Percentiles rank a stretch among this genome's conserved stretches.
These are phyloP conservation scores for Vigna radiata DNA, from an alignment of 306 rosid species.

Conservation along the genomic window DNA sequence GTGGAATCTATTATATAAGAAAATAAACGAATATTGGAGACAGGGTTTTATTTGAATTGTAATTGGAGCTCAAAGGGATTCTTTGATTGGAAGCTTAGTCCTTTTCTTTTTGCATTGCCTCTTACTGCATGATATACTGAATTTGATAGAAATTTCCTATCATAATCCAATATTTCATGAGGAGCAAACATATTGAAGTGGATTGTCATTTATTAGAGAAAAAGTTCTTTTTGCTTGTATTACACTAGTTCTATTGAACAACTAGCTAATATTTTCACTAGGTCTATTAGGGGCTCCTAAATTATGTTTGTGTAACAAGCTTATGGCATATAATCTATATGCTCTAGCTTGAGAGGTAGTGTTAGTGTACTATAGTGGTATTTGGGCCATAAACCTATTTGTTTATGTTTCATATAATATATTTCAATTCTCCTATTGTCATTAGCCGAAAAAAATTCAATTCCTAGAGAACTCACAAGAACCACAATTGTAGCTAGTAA, in stretches of 20 bases:
- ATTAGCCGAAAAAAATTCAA: background rate
- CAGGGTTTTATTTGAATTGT: no score
- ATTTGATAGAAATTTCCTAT: no score
- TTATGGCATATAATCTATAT: background rate
- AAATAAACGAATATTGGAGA: no score
- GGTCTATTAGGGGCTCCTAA: background rate
- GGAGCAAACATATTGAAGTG: background rate
- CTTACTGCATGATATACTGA: no score
- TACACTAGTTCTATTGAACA: background rate
- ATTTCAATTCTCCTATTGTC: background rate
- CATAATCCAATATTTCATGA: background rate
- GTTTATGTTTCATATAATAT: background rate
- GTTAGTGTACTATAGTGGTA: background rate
- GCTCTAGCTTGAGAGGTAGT: background rate
- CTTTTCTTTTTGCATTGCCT: no score
- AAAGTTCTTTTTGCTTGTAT: background rate
- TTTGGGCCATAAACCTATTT: background rate
- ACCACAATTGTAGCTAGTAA: conserved; percentile 20
- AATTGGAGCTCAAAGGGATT: no score
- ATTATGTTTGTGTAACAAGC: background rate
- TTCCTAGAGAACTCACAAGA: conserved; percentile 4
- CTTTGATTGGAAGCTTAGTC: no score
- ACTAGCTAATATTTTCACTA: background rate
- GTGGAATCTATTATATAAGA: no score
- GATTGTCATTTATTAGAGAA: background rate